Conservation (phyloP, 306 rosid genomes). For the Macrotyloma uniflorum region DNA sequence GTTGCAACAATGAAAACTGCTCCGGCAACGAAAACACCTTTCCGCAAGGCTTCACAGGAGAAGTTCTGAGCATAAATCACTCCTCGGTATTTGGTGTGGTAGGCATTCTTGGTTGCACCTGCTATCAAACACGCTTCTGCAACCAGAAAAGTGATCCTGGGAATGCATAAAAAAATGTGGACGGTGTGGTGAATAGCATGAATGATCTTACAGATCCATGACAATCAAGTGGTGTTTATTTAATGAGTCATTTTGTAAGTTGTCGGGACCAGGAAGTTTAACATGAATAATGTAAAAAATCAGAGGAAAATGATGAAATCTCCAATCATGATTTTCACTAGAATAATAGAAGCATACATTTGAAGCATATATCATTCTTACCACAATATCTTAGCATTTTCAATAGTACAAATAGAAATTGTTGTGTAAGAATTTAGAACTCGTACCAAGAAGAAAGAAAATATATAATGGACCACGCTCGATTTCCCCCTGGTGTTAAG, state of each 20-base stretch:
- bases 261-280: background rate
- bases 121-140: conserved; percentile 94
- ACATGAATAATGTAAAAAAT: background rate
- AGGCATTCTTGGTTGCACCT: conserved; percentile 88
- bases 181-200: background rate
- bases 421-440: background rate
- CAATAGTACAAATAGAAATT: background rate
- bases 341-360: background rate
- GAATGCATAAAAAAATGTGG: background rate
- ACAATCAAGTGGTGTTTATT: background rate
- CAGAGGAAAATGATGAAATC: background rate
- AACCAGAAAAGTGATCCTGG: conserved; percentile 68
- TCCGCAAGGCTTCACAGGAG: conserved; percentile 84
- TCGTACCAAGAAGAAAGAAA: conserved; percentile 83
- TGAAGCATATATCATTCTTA: background rate
- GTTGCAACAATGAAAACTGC: conserved; percentile 90
- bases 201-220: background rate
- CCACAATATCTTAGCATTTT: background rate
- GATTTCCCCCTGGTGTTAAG: conserved; percentile 72
- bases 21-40: conserved; percentile 84
- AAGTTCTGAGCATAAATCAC: conserved; percentile 79
- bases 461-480: conserved; percentile 94
- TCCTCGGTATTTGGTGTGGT: conserved; percentile 86
- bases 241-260: background rate
- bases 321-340: background rate